Percentiles rank a stretch among this genome's conserved stretches.
Conservation (phyloP, 768 basidiomycete genomes). For the Erythrobasidium yunnanense region DNA sequence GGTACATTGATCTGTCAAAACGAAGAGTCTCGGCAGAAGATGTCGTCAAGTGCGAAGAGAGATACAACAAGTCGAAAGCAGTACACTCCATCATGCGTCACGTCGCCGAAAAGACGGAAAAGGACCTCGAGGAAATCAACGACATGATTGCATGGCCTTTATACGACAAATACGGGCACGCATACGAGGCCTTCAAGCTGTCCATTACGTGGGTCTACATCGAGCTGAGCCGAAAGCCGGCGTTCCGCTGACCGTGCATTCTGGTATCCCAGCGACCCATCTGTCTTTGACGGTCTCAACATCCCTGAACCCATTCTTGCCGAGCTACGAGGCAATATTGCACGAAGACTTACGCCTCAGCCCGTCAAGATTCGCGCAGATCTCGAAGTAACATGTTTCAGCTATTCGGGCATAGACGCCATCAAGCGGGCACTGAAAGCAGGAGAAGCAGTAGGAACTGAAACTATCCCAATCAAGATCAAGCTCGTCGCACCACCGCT, state of each 20-base stretch:
- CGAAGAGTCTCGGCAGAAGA: slow-evolving; percentile 95
- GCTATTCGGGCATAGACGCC: slow-evolving; percentile 87
- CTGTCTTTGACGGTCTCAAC: slow-evolving; percentile 61
- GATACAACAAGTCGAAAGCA: slow-evolving; percentile 94
- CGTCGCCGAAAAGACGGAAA: slow-evolving; percentile 45
- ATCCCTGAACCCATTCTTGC: slow-evolving; percentile 51
- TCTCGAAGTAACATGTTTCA: slow-evolving; percentile 93
- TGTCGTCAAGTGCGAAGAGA: slow-evolving; percentile 96
- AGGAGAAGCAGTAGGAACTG: slow-evolving; percentile 72
- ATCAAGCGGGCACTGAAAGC: slow-evolving; percentile 83
- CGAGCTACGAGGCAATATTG: slow-evolving; percentile 70
- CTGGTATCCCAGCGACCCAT: slow-evolving; percentile 49
- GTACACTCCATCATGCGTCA: slow-evolving; percentile 53
- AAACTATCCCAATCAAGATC: slow-evolving; percentile 90
- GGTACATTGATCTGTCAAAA: slow-evolving; percentile 98
- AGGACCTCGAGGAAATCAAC: slow-evolving; percentile 65
- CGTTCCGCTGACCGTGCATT: not conserved
- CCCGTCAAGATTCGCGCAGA: slow-evolving; percentile 98
- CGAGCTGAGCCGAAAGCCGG: not conserved
- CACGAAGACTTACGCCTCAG: slow-evolving; percentile 88
- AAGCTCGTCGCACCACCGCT: slow-evolving; percentile 91
- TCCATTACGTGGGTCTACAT: slow-evolving; percentile 63
- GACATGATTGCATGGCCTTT: slow-evolving; percentile 88
- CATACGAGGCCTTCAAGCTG: slow-evolving; percentile 95
- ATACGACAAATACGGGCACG: slow-evolving; percentile 79